These are phyloP conservation scores for Wilcoxina mikolae DNA, from an alignment of 495 filamentous ascomycete genomes.

Conservation along the genomic window DNA sequence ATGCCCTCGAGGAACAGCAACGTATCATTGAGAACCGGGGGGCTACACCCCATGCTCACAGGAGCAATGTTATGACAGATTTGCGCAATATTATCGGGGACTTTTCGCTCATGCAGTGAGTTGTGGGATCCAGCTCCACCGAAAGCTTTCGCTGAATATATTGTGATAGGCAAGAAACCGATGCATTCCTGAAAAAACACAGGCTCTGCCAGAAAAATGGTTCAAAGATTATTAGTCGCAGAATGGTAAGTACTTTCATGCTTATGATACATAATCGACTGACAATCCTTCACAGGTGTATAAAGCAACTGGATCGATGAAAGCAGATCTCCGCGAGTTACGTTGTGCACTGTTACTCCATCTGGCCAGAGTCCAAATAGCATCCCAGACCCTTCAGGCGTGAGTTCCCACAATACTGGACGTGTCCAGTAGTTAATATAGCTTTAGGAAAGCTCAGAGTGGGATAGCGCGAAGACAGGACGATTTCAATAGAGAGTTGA, in stretches of 20 bases:
- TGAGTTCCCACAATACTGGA: background rate
- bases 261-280: too few relatives aligned
- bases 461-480: background rate
- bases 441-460: background rate
- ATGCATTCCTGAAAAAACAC: background rate
- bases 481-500: background rate
- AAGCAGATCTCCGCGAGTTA: background rate
- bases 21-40: background rate
- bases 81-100: background rate
- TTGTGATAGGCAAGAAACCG: background rate
- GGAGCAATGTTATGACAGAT: background rate
- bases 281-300: background rate
- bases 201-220: too few relatives aligned
- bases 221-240: too few relatives aligned
- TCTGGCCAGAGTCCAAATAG: background rate
- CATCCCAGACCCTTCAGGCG: background rate
- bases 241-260: too few relatives aligned
- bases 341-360: background rate
- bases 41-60: background rate
- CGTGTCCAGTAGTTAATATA: background rate
- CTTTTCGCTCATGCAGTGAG: background rate
- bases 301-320: background rate
- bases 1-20: background rate
- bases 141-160: too few relatives aligned
- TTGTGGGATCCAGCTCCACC: background rate